Base-by-base conservation (phyloP, 2,329 filamentous ascomycete genomes). In the Fusarium annulatum region DNA sequence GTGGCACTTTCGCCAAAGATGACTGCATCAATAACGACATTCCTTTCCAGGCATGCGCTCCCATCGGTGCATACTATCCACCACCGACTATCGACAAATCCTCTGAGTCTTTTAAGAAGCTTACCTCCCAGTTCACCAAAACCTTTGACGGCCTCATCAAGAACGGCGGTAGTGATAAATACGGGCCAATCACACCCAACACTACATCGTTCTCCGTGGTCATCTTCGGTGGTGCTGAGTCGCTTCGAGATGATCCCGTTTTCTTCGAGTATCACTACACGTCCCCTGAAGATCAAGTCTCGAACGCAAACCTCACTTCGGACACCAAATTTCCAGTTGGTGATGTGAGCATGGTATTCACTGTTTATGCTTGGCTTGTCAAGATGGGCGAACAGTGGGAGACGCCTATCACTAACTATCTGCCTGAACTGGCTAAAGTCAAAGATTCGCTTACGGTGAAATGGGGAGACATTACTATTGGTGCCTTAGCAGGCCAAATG, bases 341-440 rank as follows among this genome's bases (percentile, higher is more conserved):
- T 0, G 76, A 78, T 12, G 45, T 82, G 18, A 81, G 77, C 4
- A 79, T 80, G 73, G 53, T 82, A 0, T 79, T 82, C 45, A 82
- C 80, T 1, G 77, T 80, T 2, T 82, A 82, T 28, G 52, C 79
- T 1, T 82, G 81, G 81, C 72, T 82, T 0, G 75, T 73, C 7
- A 64, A 78, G 23, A 71, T 78, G 38, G 80, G 80, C 1, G 76
- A 77, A 6, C 55, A 72, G 1, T 82, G 79, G 80, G 69, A 77
- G 26, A 67, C 64, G 0, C 69, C 80, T 0, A 78, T 82, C 14
- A 81, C 80, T 0, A 45, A 74, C 2, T 81, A 73, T 43, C 33
- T 82, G 3, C 80, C 80, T 0, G 79, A 81, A 39, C 39, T 81
- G 12, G 45, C 55, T 2, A 2, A 36, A 14, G 15, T 61, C 3